Evolutionary conservation across 78 protist species (phyloP), one percentile per base, ranked within the genome.

Genomic region (Dictyostelium firmibasis): DNA sequence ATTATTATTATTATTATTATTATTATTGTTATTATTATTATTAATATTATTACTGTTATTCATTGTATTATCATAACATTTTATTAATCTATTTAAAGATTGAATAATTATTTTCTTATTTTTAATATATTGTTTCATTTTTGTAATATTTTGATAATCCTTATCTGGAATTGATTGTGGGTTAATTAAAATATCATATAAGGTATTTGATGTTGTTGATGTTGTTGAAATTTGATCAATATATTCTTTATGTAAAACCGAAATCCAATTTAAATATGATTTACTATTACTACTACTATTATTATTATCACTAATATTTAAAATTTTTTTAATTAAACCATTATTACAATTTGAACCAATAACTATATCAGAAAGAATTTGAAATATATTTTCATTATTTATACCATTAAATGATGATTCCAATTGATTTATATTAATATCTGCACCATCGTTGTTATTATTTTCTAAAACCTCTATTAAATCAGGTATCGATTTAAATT

Each of bases 281-380:
- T 75, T 75, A 4, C 23, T 25, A 0, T 31, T 75, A 4, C 44
- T 31, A 7, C n/a, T 35, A 4, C 57, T 18, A n/a, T 57, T 31
- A 53, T 36, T 62, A 13, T 76, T 31, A 13, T 47, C 13, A 20
- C 62, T 74, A 20, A 79, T 79, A 6, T 77, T 67, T 18, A 88
- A 44, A 44, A 88, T 31, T 18, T 67, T 88, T 62, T 27, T 44
- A 44, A 88, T 88, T 36, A 81, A 43, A 81, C 86, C 33, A 41
- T 77, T 62, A 4, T 50, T n/a, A 9, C 83, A 53, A n/a, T 81
- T 77, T 53, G 86, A 77, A 31, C 93, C 93, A 1, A 88, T 33
- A 16, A 88, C 81, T 16, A 88, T 53, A 88, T 88, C 93, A 47
- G 86, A 88, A 27, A 88, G 36, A 16, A 88, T 79, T 16, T 38